Base-by-base conservation (phyloP, 176 grass and related monocot genomes). In the Triticum aestivum region DNA sequence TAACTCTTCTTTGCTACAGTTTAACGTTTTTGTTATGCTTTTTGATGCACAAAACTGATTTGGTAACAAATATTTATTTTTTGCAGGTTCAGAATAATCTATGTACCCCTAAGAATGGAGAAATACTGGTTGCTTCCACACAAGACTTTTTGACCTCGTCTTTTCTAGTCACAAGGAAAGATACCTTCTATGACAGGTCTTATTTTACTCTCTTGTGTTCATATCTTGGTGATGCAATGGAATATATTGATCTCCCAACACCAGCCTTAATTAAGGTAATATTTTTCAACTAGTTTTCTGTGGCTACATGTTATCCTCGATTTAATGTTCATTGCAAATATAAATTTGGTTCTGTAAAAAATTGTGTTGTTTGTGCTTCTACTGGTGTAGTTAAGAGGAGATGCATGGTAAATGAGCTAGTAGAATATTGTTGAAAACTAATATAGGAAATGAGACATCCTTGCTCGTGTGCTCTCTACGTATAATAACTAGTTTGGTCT, bases 21-120 rank as follows among this genome's bases (percentile, higher is more conserved):
- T 77, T 54, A 59, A 6, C 15, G 61, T 61, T 18, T 65, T 83
- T 76, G 37, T 75, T 75, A 17, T 75, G 23, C 44, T 4, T 64
- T 41, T 51, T 65, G 51, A 67, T 80, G 33, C 2, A 3, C 34
- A 73, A 2, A 23, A 20, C 15, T 78, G 21, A 27, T 83, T 70
- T 86, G 58, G 27, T 71, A 78, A 24, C 70, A 56, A 47, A 52
- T 86, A 58, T 79, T 79, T 78, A 47, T 59, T 66, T 66, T 92
- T 93, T 63, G 41, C 84, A 98, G 96, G 96, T 98, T 88, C 96
- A 98, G 74, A 98, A 98, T 90, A 98, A 98, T 88, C 94, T 98
- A 56, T 98, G 93, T 88, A 98, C 96, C 49, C 93, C 96, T 65
- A 98, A 98, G 88, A 98, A 95, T 79, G 96, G 96, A 29, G 93